A percentile compares a stretch with the other conserved stretches of the same genome.
These are phyloP conservation scores for Chalaropsis ovoidea DNA, from an alignment of 2,329 filamentous ascomycete genomes.

Conservation along the genomic window DNA sequence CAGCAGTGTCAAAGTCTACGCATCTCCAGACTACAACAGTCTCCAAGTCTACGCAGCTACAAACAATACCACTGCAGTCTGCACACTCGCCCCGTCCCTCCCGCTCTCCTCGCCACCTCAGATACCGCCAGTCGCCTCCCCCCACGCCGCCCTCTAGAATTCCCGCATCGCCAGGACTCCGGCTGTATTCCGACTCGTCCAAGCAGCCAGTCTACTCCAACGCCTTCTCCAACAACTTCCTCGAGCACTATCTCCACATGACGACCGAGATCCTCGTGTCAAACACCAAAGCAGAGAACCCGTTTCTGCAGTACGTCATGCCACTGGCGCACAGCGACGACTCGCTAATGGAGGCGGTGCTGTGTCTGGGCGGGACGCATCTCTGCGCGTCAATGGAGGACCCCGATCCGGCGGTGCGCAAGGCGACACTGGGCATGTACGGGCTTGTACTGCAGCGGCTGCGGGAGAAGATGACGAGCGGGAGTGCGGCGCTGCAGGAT, in stretches of 20 bases:
- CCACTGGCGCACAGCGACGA: slow-evolving; percentile 23
- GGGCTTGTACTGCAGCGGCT: slow-evolving; percentile 20
- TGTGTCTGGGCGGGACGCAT: slow-evolving; percentile 24
- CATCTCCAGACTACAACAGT: too few relatives aligned
- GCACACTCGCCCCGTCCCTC: background rate
- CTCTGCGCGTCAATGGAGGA: slow-evolving; percentile 24
- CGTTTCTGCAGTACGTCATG: slow-evolving; percentile 25
- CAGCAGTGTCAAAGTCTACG: too few relatives aligned
- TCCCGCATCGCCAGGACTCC: slow-evolving; percentile 18
- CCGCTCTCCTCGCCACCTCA: background rate
- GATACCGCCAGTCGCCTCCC: background rate
- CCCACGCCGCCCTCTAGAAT: background rate
- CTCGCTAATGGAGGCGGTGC: slow-evolving; percentile 24
- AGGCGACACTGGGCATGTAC: slow-evolving; percentile 22
- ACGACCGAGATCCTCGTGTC: slow-evolving; percentile 25
- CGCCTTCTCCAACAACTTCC: slow-evolving; percentile 22
- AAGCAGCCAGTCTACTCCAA: slow-evolving; percentile 18
- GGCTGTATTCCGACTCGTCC: slow-evolving; percentile 15
- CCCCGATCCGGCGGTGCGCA: slow-evolving; percentile 19
- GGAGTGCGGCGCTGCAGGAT: background rate
- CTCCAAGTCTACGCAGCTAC: too few relatives aligned
- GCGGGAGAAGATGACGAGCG: slow-evolving; percentile 23
- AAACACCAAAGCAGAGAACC: slow-evolving; percentile 23
- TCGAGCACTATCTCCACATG: slow-evolving; percentile 24
- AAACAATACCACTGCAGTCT: background rate